These are phyloP conservation scores for Rhododendron ovatum DNA, from an alignment of 148 eudicot genomes.

Conservation along the genomic window DNA sequence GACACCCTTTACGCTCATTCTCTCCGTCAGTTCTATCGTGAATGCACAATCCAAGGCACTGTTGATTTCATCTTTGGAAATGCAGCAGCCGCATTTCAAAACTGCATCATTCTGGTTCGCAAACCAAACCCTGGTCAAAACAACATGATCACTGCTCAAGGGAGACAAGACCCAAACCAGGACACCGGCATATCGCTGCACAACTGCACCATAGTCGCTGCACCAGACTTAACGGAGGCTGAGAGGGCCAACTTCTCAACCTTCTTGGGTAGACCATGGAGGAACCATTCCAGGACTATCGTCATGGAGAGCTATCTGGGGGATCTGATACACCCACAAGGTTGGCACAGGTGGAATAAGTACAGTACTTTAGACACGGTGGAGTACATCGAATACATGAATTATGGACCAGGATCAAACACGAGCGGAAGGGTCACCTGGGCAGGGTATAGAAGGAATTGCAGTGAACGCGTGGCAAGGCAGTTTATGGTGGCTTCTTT, in stretches of 20 bases:
- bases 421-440: constrained; percentile 46
- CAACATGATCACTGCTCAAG: constrained; percentile 34
- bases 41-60: constrained; percentile 63
- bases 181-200: constrained; percentile 56
- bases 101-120: constrained; percentile 45
- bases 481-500: constrained; percentile 40
- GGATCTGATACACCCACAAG: constrained; percentile 51
- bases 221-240: constrained; percentile 26
- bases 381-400: constrained; percentile 58
- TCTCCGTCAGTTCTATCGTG: constrained; percentile 53
- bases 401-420: constrained; percentile 64
- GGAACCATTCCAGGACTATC: constrained; percentile 59
- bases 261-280: constrained; percentile 66
- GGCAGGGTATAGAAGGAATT: constrained; percentile 59
- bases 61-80: constrained; percentile 76
- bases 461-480: constrained; percentile 30
- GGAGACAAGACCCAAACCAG: constrained; percentile 63
- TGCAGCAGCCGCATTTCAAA: constrained; percentile 59
- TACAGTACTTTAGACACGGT: constrained; percentile 52
- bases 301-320: constrained; percentile 58
- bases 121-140: constrained; percentile 49
- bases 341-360: constrained; percentile 58
- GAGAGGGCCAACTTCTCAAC: constrained; percentile 32
- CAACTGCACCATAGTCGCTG: constrained; percentile 42
- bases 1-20: constrained; percentile 73